Evolutionary conservation across 495 filamentous ascomycete genomes (phyloP), one percentile per base, ranked within the genome.

Genomic region (Copromyces sp.): DNA sequence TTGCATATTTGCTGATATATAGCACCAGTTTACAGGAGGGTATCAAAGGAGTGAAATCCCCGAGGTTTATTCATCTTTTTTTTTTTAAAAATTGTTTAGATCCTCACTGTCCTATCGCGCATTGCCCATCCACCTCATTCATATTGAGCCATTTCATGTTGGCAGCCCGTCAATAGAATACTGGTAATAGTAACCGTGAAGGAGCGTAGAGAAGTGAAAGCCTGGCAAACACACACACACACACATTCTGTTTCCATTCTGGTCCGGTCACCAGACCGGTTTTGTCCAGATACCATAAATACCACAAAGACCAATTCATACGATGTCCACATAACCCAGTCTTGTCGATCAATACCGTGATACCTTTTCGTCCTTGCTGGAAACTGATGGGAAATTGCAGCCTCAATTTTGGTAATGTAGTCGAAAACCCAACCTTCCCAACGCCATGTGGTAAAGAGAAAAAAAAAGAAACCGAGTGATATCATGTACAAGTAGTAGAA

Each of bases 161-260:
- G n/a, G 44, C 44, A n/a, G 3, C 9, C 44, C 9, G n/a, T 24
- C n/a, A 20, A 37, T 37, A 37, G 40, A 41, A 41, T 41, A 41
- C 12, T 5, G 40, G 5, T 3, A 37, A 37, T 0, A 37, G 20
- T 71, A 20, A 24, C 69, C 75, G 73, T 32, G 38, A 83, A 80
- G 68, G 80, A 82, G 75, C 75, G 81, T 81, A 70, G 70, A 78
- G 77, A 81, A 78, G 68, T 16, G 39, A 75, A 82, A 76, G 78
- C 73, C 9, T 9, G 35, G 35, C 3, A 37, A 37, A 37, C 35
- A 24, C 8, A n/a, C 42, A 45, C 4, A 20, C 17, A 45, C n/a
- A 4, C 81, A 81, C 78, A 80, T 70, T 44, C 61, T 71, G 65
- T 71, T 29, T 59, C 37, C 37, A n/a, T 11, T 37, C 39, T 37